Base-by-base conservation (phyloP, 768 basidiomycete genomes). In the Thelephora aurantiotincta region DNA sequence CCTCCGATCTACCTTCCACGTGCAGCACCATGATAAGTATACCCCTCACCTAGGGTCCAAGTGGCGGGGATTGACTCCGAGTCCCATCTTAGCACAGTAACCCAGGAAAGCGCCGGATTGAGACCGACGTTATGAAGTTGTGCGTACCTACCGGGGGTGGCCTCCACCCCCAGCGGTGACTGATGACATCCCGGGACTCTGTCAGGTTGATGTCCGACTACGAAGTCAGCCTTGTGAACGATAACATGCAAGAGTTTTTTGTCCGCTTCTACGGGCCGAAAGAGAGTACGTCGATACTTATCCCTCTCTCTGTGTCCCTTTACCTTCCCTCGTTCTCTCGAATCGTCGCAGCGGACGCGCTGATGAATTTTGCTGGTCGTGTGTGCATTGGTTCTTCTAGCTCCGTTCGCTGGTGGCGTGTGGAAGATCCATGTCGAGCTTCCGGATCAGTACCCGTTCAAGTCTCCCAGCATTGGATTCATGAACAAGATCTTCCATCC, bases 401-500 rank as follows among this genome's bases (percentile, higher is more conserved):
- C 96, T 48, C 94, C 94, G 5, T 98, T 98, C 60, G 80, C 87
- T n/a, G 87, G 88, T 35, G 96, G 96, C 34, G 85, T 92, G 47
- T 99, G 96, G 96, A 96, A 94, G 75, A 93, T 99, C 51, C 96
- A 99, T 59, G 96, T 99, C 50, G 96, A 99, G 62, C 74, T 99
- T 18, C 96, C 94, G 19, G 91, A 97, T 54, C 91, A 96, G 64
- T 99, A 98, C 61, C 96, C 96, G 2, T 99, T 84, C 78, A 98
- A 98, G 66, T 94, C 90, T 23, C 96, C 96, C 5, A 92, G 89
- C 60, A 99, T 99, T 55, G 96, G 96, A 1, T 99, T 99, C 67
- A 93, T 96, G 90, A 99, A 99, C 77, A 97, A 97, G 83, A 97
- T 99, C 63, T 98, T 96, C 62, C 96, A 98, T 58, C 96, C 96